These are phyloP conservation scores for Venturia oleaginea DNA, from an alignment of 2,329 filamentous ascomycete species.

Conservation along the genomic window DNA sequence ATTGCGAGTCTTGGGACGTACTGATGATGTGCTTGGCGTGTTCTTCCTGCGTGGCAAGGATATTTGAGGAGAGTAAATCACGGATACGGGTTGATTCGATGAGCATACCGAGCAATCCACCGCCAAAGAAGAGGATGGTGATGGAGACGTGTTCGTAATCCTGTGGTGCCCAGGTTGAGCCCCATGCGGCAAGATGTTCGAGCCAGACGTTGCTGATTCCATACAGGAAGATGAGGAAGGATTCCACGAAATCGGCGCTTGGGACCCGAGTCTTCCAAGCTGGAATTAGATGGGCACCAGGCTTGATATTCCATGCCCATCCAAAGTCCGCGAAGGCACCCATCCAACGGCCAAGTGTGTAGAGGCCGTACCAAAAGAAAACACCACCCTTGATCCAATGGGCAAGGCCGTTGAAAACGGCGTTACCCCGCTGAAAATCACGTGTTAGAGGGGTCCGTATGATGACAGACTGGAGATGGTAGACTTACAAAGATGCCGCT, in stretches of 20 bases:
- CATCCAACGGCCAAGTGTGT: slow-evolving; percentile 82
- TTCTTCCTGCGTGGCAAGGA: slow-evolving; percentile 32
- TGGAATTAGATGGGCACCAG: slow-evolving; percentile 46
- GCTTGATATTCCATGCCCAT: slow-evolving; percentile 91
- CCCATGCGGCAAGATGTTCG: slow-evolving; percentile 72
- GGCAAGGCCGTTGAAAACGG: slow-evolving; percentile 75
- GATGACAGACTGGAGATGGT: background rate
- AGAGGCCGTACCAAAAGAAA: slow-evolving; percentile 85
- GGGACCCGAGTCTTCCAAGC: slow-evolving; percentile 55
- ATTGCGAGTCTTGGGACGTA: slow-evolving; percentile 20
- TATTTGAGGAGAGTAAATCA: slow-evolving; percentile 49
- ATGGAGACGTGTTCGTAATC: slow-evolving; percentile 92
- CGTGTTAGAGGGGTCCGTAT: slow-evolving; percentile 7
- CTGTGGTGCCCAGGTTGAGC: slow-evolving; percentile 60
- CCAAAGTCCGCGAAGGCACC: slow-evolving; percentile 84
- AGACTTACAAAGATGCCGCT: slow-evolving; percentile 15
- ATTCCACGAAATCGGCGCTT: slow-evolving; percentile 83
- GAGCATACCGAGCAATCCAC: slow-evolving; percentile 78
- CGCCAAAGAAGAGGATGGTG: slow-evolving; percentile 86
- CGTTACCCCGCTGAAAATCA: slow-evolving; percentile 48
- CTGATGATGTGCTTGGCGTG: slow-evolving; percentile 18
- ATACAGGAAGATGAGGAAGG: slow-evolving; percentile 81
- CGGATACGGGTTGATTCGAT: slow-evolving; percentile 63
- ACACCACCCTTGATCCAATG: slow-evolving; percentile 93
- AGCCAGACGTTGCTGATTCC: slow-evolving; percentile 85